phyloP scores from a whole-genome alignment of 2,329 filamentous ascomycete genomes.

The Neurospora sp. region DNA sequence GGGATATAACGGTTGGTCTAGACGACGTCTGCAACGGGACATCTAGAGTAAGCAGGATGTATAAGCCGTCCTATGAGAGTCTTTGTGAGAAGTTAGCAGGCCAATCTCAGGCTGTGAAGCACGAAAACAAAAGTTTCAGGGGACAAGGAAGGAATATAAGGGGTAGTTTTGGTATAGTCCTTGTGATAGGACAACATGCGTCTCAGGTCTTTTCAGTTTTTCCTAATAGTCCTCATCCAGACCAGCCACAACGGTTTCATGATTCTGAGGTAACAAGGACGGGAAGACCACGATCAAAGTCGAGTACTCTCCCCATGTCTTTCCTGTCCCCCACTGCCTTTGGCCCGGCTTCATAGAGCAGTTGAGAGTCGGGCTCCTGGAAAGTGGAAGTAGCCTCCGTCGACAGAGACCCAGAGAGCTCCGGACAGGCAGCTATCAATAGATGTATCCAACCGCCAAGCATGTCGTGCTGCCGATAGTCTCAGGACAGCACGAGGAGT shows the following conservation, averaged over 20 bases:
- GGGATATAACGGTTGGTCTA: neutral
- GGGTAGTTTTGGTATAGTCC: neutral
- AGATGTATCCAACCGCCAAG: constrained; percentile 14
- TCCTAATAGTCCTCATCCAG: constrained; percentile 37
- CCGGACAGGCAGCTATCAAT: constrained; percentile 3
- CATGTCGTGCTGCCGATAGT: constrained; percentile 9
- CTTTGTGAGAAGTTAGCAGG: neutral
- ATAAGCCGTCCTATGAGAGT: constrained; percentile 4
- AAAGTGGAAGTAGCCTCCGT: constrained; percentile 28
- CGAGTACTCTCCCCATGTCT: neutral
- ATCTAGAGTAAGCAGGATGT: neutral
- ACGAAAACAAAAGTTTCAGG: neutral
- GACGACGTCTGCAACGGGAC: constrained; percentile 1
- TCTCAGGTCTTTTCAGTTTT: constrained; percentile 74
- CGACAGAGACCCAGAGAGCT: constrained; percentile 11
- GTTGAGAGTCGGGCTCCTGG: constrained; percentile 40
- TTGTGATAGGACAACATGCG: constrained; percentile 18
- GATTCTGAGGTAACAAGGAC: constrained; percentile 6
- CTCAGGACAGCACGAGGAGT: constrained; percentile 10
- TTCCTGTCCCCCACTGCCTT: constrained; percentile 24
- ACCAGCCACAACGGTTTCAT: constrained; percentile 40
- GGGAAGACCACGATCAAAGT: neutral
- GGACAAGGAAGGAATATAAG: neutral
- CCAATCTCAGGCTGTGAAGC: neutral
- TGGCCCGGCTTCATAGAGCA: constrained; percentile 41